These are phyloP conservation scores for Ceratorhiza oryzae-sativae DNA, from an alignment of 1,284 basidiomycete genomes.

Conservation along the genomic window DNA sequence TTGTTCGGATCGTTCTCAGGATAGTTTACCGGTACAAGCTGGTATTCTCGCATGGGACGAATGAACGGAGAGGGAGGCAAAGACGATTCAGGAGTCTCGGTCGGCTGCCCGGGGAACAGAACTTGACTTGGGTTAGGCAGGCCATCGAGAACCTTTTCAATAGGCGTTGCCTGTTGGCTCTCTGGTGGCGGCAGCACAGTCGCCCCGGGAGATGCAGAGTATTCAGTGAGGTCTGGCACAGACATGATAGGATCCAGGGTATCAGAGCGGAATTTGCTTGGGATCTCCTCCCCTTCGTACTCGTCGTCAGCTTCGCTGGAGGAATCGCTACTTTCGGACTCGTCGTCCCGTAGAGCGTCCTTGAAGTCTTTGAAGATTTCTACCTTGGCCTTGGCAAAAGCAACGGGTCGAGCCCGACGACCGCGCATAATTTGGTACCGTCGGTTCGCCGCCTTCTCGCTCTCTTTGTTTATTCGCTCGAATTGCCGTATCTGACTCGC, in stretches of 20 bases:
- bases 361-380: conserved; percentile 91
- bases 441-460: conserved; percentile 68
- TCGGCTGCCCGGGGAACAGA: conserved; percentile 52
- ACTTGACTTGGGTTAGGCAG: conserved; percentile 55
- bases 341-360: conserved; percentile 83
- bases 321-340: conserved; percentile 63
- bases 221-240: conserved; percentile 10
- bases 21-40: conserved; percentile 9
- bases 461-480: conserved; percentile 64
- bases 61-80: conserved; percentile 40
- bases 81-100: conserved; percentile 51
- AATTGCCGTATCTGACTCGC: conserved; percentile 79
- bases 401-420: conserved; percentile 90
- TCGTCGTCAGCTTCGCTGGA: conserved; percentile 91
- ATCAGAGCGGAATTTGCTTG: conserved; percentile 16
- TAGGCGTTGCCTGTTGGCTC: neutral
- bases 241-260: conserved; percentile 35
- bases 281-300: conserved; percentile 60
- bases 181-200: neutral
- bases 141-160: neutral
- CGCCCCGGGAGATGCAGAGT: conserved; percentile 2
- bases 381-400: conserved; percentile 86
- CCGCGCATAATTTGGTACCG: conserved; percentile 84
- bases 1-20: conserved; percentile 37
- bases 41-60: conserved; percentile 24